phyloP scores from a whole-genome alignment of 345 rosid genomes.

The Ailanthus altissimus region DNA sequence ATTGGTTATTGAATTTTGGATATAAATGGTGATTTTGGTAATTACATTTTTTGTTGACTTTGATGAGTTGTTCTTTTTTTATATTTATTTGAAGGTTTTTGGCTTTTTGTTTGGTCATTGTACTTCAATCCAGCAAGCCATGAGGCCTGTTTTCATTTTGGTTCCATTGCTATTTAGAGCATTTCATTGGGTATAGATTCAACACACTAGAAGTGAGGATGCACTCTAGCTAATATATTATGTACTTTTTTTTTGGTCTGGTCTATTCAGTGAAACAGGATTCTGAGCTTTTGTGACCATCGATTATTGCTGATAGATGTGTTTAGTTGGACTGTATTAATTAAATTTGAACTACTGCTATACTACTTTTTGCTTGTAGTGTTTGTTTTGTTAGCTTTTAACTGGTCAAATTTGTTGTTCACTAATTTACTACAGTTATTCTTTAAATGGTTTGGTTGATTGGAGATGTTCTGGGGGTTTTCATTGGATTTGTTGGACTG shows the following conservation, averaged over 20 bases:
- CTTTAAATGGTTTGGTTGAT: slow-evolving; percentile 3
- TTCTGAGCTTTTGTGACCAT: background rate
- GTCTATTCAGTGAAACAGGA: background rate
- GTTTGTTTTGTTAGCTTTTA: slow-evolving; percentile 10
- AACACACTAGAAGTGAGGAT: no score
- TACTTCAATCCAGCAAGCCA: background rate
- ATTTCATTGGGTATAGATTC: background rate
- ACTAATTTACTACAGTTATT: background rate
- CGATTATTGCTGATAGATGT: background rate
- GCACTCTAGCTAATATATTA: background rate
- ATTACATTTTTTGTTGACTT: background rate
- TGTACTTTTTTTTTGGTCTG: background rate
- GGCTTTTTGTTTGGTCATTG: background rate
- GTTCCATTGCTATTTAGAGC: background rate
- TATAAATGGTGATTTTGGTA: background rate
- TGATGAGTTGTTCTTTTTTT: background rate
- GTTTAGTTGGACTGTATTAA: slow-evolving; percentile 5
- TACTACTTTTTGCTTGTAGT: background rate
- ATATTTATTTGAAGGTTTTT: background rate
- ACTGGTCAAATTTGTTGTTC: background rate
- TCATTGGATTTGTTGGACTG: slow-evolving; percentile 20
- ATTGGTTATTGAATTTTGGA: background rate
- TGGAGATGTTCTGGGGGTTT: background rate
- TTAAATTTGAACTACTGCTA: background rate
- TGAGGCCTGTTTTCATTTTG: background rate